Percentiles rank a stretch among this genome's conserved stretches.
phyloP scores from a whole-genome alignment of 225 moss, liverwort and hornwort genomes.

The Rhytidiadelphus loreus region DNA sequence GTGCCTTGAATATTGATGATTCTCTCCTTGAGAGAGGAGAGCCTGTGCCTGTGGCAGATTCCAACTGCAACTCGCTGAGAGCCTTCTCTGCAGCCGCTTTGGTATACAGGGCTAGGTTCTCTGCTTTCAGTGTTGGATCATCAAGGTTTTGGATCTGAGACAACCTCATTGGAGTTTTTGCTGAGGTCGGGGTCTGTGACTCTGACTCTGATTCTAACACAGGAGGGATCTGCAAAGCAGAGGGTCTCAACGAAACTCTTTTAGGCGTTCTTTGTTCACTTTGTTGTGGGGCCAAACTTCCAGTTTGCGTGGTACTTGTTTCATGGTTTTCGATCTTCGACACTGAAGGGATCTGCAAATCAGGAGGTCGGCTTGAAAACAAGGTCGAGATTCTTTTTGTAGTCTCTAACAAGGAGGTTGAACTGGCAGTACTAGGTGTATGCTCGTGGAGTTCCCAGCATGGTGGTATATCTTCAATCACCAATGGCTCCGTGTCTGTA shows the following conservation, averaged over 20 bases:
- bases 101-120: neutral
- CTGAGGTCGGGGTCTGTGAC: neutral
- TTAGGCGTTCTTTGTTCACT: neutral
- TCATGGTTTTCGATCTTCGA: neutral
- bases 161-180: neutral
- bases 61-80: neutral
- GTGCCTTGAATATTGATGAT: neutral
- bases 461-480: neutral
- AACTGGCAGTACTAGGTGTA: neutral
- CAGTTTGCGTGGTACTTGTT: neutral
- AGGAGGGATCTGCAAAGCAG: neutral
- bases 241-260: neutral
- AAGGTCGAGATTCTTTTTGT: neutral
- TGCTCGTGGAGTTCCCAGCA: neutral
- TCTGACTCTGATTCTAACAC: neutral
- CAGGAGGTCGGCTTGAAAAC: neutral
- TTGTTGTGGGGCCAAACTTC: neutral
- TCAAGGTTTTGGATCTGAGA: neutral
- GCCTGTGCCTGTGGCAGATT: neutral
- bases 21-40: neutral
- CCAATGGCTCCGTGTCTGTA: neutral
- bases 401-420: neutral
- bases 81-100: neutral
- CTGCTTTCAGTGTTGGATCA: neutral
- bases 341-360: neutral